These are phyloP conservation scores for Neolentinus lepideus DNA, from an alignment of 1,284 basidiomycete species.

Conservation along the genomic window DNA sequence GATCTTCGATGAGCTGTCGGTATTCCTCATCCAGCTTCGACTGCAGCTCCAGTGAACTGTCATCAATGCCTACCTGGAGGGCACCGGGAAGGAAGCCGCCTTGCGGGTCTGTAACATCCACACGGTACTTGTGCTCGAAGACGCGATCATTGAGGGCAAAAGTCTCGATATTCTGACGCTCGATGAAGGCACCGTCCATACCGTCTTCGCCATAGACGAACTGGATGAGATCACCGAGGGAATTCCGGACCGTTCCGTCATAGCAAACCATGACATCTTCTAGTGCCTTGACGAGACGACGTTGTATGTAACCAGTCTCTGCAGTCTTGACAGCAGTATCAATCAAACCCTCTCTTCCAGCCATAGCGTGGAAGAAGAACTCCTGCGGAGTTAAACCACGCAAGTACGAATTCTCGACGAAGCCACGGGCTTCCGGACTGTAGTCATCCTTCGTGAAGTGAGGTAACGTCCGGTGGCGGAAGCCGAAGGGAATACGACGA, in stretches of 20 bases:
- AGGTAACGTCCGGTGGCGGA: constrained; percentile 92
- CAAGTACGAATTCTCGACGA: constrained; percentile 99
- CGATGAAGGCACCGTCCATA: constrained; percentile 97
- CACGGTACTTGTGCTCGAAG: constrained; percentile 88
- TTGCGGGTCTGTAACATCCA: constrained; percentile 83
- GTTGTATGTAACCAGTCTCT: constrained; percentile 99
- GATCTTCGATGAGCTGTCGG: constrained; percentile 69
- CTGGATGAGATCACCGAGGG: constrained; percentile 91
- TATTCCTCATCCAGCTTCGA: constrained; percentile 88
- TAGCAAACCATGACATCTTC: constrained; percentile 98
- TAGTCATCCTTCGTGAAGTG: constrained; percentile 99
- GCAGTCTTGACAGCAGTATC: constrained; percentile 99
- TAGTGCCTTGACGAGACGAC: constrained; percentile 94
- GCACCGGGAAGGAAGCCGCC: constrained; percentile 77
- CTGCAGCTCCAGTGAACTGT: constrained; percentile 87
- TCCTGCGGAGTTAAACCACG: constrained; percentile 97
- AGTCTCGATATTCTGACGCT: constrained; percentile 89
- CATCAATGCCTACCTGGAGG: constrained; percentile 92
- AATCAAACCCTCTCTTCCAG: constrained; percentile 97
- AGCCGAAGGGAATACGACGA: constrained; percentile 97
- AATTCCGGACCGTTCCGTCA: constrained; percentile 97
- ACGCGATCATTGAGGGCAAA: constrained; percentile 79
- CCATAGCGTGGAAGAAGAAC: constrained; percentile 99
- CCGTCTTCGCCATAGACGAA: constrained; percentile 99
- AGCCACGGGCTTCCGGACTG: constrained; percentile 96